Base-by-base conservation (phyloP, 192 early-diverging fungal species). In the Glomus cerebriforme region DNA sequence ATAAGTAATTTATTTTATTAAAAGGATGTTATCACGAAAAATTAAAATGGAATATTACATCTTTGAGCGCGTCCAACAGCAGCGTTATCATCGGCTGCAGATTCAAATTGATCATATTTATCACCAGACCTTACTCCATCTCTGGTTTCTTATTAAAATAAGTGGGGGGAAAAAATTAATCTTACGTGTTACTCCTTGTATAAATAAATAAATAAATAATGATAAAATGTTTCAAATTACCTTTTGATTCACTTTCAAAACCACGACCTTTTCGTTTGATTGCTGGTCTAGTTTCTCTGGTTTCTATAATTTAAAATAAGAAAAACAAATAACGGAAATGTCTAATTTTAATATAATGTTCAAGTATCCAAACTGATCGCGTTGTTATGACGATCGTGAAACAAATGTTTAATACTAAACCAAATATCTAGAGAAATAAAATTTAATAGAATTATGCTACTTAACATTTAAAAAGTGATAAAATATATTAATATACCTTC, bases 251-350 rank as follows among this genome's bases (percentile, higher is more conserved):
- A 37, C 79, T 83, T 59, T 77, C 79, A 64, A 85, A 85, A 47
- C 85, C 85, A 45, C 85, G 85, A 15, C 85, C 85, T 54, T 85
- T 85, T 59, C 85, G 81, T 62, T 83, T 85, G 76, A 84, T 39
- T 13, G 75, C 29, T n/a, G 81, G 75, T 67, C 74, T 77, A 29
- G 76, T 67, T 9, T 85, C 85, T 83, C n/a, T n/a, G n/a, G n/a
- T n/a, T n/a, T n/a, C n/a, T 7, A 47, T 47, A 59, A 8, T 22
- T 63, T 68, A 29, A 34, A 31, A 32, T 32, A 17, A 13, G 32
- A 26, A 26, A n/a, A 60, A 60, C 8, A 64, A 64, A 64, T 27
- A 32, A n/a, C 9, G n/a, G 26, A 6, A 62, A n/a, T 26, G 1
- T 60, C 9, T n/a, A n/a, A n/a, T n/a, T n/a, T n/a, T n/a, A n/a